Evolutionary conservation across 495 filamentous ascomycete species (phyloP), one percentile per base, ranked within the genome.

Genomic region (Aspergillus mulundensis): DNA sequence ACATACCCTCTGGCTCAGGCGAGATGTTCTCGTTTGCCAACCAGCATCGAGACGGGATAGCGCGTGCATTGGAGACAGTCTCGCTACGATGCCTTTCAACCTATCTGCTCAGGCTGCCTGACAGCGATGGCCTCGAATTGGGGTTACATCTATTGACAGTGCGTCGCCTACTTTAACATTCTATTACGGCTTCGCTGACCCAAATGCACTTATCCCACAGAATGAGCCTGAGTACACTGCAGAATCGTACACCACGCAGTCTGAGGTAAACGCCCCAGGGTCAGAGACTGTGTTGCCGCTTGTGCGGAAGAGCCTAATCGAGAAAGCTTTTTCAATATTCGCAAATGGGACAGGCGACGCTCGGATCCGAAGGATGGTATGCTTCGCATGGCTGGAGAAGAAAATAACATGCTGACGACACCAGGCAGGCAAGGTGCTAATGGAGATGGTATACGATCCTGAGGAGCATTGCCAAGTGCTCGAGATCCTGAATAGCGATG

Each of bases 381-480:
- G 43, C 19, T 19, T 19, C 25, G 34, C 7, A 21, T 18, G 3
- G 0, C 11, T 6, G 14, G 24, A 10, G 0, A 32, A 32, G 23
- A 11, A 10, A 5, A 19, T 16, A 18, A 21, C 20, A 42, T 7
- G 28, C 56, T 65, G 12, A 60, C 30, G 38, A 6, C 15, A 28
- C 7, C 24, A 66, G 63, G 53, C 55, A 20, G 63, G 63, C 1
- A 66, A 62, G 39, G 21, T 57, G 24, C 40, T 66, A 3, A n/a
- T 53, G 20, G 60, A 62, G 15, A 30, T 54, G 8, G 12, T 62
- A 12, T 20, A 32, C 8, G 58, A 54, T 18, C 49, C 51, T 20
- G 25, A 53, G 5, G 2, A 46, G 1, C 11, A 46, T 39, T 39
- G 55, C 28, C 39, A 21, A 12, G 15, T 53, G 25, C 23, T 50